Evolutionary conservation across 495 filamentous ascomycete genomes (phyloP), one percentile per base, ranked within the genome.

Genomic region (Thozetella sp.): DNA sequence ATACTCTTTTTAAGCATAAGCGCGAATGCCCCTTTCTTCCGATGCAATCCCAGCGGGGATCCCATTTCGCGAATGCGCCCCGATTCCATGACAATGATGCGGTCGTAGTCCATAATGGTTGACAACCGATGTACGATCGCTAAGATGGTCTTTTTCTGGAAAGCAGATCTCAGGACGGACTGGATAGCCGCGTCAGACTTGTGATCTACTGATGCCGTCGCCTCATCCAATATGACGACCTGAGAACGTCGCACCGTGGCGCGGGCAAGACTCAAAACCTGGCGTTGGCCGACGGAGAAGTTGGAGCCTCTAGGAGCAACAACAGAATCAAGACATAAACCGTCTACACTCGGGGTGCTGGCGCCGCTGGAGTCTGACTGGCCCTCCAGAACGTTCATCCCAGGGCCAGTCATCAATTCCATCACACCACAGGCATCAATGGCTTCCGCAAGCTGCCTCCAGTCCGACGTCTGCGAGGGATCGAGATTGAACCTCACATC

Each of bases 191-290:
- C 67, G 57, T 86, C 83, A 22, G 83, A 85, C 58, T 82, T 76
- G 27, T 77, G 77, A 55, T 86, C 83, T 58, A 86, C 82, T 56
- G 76, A 80, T 37, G 80, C 80, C 4, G 84, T 86, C 0, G 84
- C 83, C 64, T 87, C 84, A 58, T 86, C 84, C 10, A 87, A 66
- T 0, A 87, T 62, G 53, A 86, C 76, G 48, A 86, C 75, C 68
- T 80, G 79, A 53, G 77, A 78, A 37, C 79, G 74, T 56, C 80
- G 77, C 22, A 85, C 76, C 6, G 86, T 74, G 1, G 83, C 82
- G 15, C 81, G 72, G 26, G 82, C 83, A 4, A 86, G 78, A 51
- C 79, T 82, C n/a, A 87, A 72, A 3, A 86, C 78, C 56, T 85
- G 82, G 22, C 83, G 71, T 56, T 86, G 80, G 25, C 84, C 84